Evolutionary conservation across 345 rosid genomes (phyloP).

Genomic region (Camelina laxa): DNA sequence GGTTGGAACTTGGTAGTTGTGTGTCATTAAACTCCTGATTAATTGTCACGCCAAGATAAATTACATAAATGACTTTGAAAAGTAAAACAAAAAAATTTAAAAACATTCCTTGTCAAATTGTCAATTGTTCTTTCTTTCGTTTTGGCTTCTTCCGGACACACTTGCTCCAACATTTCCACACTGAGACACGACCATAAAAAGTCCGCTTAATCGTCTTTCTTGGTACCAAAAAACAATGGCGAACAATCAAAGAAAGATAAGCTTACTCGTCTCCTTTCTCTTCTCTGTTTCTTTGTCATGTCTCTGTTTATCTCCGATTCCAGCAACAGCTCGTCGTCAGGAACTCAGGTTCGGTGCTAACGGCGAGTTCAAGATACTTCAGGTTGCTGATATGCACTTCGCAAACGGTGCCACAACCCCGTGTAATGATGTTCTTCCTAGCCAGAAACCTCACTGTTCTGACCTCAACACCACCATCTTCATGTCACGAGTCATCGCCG

Average conservation of each 20-base stretch:
- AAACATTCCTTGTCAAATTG: neutral
- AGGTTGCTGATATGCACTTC: constrained; percentile 93
- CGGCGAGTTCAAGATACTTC: constrained; percentile 86
- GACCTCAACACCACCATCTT: constrained; percentile 90
- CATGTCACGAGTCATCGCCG: constrained; percentile 66
- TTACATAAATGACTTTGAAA: too few species aligned
- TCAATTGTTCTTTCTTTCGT: neutral
- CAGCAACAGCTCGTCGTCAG: constrained; percentile 34
- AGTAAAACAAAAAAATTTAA: neutral
- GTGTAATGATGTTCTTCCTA: constrained; percentile 59
- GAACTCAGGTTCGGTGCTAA: constrained; percentile 56
- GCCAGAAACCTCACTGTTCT: constrained; percentile 60
- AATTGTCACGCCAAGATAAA: neutral
- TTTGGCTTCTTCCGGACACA: constrained; percentile 8
- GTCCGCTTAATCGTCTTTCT: neutral
- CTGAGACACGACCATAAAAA: neutral
- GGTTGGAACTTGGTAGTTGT: neutral
- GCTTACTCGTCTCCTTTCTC: neutral
- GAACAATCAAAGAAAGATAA: constrained; percentile 6
- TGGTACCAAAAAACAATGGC: constrained; percentile 26
- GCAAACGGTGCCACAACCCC: constrained; percentile 71
- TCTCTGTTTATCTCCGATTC: constrained; percentile 37
- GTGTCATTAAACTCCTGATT: neutral
- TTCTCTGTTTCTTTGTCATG: constrained; percentile 11
- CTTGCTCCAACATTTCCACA: neutral